Evolutionary conservation across 352 stramenopile species (phyloP).

Genomic region (Globisporangium sylvaticum): DNA sequence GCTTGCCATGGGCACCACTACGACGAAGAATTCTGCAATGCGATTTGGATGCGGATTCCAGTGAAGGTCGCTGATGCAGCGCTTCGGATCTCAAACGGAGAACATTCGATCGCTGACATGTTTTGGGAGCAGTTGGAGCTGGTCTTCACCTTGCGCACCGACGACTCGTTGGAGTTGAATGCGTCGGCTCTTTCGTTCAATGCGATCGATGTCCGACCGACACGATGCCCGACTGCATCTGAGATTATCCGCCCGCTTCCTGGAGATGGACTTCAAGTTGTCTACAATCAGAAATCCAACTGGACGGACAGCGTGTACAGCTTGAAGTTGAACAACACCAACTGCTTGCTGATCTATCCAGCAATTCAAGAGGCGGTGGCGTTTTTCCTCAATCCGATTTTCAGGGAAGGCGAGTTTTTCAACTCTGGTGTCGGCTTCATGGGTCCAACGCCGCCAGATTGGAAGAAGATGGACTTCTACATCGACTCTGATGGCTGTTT

Average conservation of each 20-base stretch:
- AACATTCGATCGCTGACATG: slow-evolving; percentile 60
- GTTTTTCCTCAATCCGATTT: slow-evolving; percentile 68
- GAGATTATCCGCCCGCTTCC: slow-evolving; percentile 69
- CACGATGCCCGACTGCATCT: slow-evolving; percentile 41
- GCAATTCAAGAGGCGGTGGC: slow-evolving; percentile 53
- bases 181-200: slow-evolving; percentile 57
- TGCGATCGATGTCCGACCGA: slow-evolving; percentile 56
- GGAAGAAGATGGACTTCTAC: slow-evolving; percentile 77
- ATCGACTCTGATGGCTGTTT: slow-evolving; percentile 65
- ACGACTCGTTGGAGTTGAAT: slow-evolving; percentile 75
- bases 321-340: slow-evolving; percentile 72
- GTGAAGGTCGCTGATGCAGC: slow-evolving; percentile 73
- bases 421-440: slow-evolving; percentile 74
- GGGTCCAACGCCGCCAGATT: slow-evolving; percentile 51
- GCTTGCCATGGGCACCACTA: slow-evolving; percentile 68
- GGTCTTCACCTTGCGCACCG: slow-evolving; percentile 69
- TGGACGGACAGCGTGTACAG: slow-evolving; percentile 75
- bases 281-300: slow-evolving; percentile 73
- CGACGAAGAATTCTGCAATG: slow-evolving; percentile 50
- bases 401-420: slow-evolving; percentile 35
- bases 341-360: slow-evolving; percentile 71
- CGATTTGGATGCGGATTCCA: slow-evolving; percentile 79
- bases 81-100: slow-evolving; percentile 58
- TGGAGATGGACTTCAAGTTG: slow-evolving; percentile 69
- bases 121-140: slow-evolving; percentile 83